Base-by-base conservation (phyloP, 2,329 filamentous ascomycete species). In the Periconia sp. region DNA sequence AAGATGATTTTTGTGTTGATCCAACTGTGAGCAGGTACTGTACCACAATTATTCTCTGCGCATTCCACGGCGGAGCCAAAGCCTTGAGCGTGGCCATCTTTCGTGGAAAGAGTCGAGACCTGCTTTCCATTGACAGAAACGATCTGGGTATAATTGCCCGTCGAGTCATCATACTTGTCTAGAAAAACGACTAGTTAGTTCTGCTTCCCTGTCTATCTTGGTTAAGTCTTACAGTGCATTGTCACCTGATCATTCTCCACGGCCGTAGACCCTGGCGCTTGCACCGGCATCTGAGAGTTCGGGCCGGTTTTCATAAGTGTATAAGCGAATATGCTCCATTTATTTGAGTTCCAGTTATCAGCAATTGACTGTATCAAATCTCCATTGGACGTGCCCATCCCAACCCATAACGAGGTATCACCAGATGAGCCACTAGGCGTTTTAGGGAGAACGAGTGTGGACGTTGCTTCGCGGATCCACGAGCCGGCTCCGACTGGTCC, bases 331-430 rank as follows among this genome's bases (percentile, higher is more conserved):
- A 76, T 62, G 33, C 52, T 67, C 74, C 75, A 78, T n/a, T 59
- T 46, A n/a, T 51, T 36, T 9, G 48, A 40, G 13, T 56, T 32
- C 31, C 21, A 45, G 30, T 56, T 59, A 12, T 62, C 57, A 28
- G 55, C 55, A 19, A 78, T 77, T 1, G 74, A 75, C 62, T 78
- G 75, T 43, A 78, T 74, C 57, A 78, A 48, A 46, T 78, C 74
- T 15, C 74, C 75, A n/a, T 73, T 71, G 3, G 73, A 74, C 5
- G 73, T 78, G 3, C 75, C 74, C 74, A 78, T 77, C 12, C 75
- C 75, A 13, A 78, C 73, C 75, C 75, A 78, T n/a, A 78, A 63
- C 5, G 73, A 72, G 17, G 68, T 46, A 40, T 67, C 63, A 10
- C 72, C 71, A 6, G 54, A 51, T 26, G 52, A 61, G 36, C 61